Evolutionary conservation across 2,329 filamentous ascomycete genomes (phyloP), one percentile per base, ranked within the genome.

Genomic region (Fusarium brevicatenulatum): DNA sequence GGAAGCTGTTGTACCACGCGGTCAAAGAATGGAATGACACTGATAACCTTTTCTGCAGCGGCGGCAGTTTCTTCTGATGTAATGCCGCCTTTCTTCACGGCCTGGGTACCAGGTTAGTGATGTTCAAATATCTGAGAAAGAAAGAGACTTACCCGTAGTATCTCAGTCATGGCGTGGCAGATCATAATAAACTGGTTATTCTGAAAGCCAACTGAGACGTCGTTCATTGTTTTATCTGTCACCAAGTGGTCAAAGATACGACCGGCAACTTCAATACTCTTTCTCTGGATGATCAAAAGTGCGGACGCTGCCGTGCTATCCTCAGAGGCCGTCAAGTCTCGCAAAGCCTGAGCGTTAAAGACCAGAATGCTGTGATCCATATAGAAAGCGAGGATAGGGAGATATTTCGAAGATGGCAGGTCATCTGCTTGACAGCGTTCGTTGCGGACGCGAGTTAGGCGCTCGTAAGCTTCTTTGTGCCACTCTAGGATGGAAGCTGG

Each of bases 121-220:
- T 16, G 6, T 6, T 32, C 5, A 4, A 11, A 12, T 4, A 9
- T 2, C 2, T 9, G 1, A 13, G 25, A 7, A 16, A 12, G 3
- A 4, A 4, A 9, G 19, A 5, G 4, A 34, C 54, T 1, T 16
- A 68, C 65, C 9, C 65, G 19, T 1, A 68, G 30, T 5, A 68
- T 10, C 9, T 68, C 65, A 0, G 65, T 68, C 30, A 68, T 68
- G 0, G 56, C 47, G 2, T 68, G 65, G 4, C 55, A 63, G 4
- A 68, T 68, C 65, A 68, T 68, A 4, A 68, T 40, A 19, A 63
- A 68, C 11, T 68, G 65, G 6, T 54, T 68, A 9, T 68, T 68
- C n/a, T 68, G 65, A 6, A 68, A 68, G 0, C 65, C 65, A 16
- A 68, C 25, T 1, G 56, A 44, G 21, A 68, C 55, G 2, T 68